Evolutionary conservation across 495 filamentous ascomycete genomes (phyloP).

Genomic region (Penicillium paradoxum): DNA sequence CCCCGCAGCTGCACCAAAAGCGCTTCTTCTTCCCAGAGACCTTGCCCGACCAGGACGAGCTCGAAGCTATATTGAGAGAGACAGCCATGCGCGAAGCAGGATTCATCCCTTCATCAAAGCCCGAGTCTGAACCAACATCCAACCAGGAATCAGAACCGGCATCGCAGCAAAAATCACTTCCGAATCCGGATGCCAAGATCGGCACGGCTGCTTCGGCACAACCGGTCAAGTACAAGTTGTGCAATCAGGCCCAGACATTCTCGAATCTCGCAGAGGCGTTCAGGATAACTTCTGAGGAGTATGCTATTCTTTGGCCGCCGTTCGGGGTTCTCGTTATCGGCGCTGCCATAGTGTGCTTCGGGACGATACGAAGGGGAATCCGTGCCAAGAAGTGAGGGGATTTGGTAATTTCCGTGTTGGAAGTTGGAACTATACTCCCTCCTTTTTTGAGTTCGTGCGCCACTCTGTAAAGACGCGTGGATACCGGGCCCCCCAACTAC

Average conservation of each 20-base stretch:
- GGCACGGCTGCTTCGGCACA: slow-evolving; percentile 3
- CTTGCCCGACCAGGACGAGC: slow-evolving; percentile 12
- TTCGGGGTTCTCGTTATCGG: slow-evolving; percentile 7
- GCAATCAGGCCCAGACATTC: neutral
- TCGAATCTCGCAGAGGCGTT: neutral
- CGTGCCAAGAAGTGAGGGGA: slow-evolving; percentile 11
- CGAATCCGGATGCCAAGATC: slow-evolving; percentile 15
- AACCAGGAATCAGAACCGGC: neutral
- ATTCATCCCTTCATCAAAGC: neutral
- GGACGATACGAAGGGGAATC: slow-evolving; percentile 12
- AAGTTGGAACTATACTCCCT: neutral
- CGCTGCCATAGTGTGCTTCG: slow-evolving; percentile 10
- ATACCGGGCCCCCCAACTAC: too few species aligned
- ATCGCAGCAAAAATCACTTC: slow-evolving; percentile 7
- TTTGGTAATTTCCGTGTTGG: neutral
- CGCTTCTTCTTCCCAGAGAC: slow-evolving; percentile 21
- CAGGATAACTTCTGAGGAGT: neutral
- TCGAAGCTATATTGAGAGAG: slow-evolving; percentile 4
- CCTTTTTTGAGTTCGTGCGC: neutral
- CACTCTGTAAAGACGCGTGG: too few species aligned
- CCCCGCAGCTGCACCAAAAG: slow-evolving; percentile 8
- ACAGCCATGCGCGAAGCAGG: slow-evolving; percentile 17
- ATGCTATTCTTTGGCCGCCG: neutral
- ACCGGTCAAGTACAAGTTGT: neutral
- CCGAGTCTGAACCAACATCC: neutral